phyloP scores from a whole-genome alignment of 768 basidiomycete genomes.

The Leucosporidium creatinivorum region DNA sequence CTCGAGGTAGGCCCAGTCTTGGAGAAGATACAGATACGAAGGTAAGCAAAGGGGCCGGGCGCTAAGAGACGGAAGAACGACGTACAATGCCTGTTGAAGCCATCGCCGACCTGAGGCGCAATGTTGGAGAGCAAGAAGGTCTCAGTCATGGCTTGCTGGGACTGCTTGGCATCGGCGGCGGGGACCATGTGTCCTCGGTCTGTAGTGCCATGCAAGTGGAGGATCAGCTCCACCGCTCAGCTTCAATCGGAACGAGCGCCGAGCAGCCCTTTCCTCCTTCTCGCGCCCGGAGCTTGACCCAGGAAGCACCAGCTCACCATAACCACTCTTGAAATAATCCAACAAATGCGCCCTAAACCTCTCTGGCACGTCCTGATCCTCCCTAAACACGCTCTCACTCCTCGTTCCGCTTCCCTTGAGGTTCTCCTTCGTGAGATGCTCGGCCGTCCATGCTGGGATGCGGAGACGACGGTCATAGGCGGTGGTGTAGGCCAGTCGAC shows the following conservation, averaged over 20 bases:
- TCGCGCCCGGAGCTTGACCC: background rate
- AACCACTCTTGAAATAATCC: constrained; percentile 24
- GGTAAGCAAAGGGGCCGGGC: background rate
- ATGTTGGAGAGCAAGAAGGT: constrained; percentile 93
- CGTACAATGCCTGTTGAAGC: constrained; percentile 94
- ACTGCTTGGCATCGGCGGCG: constrained; percentile 82
- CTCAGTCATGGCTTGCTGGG: constrained; percentile 87
- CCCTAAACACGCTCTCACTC: constrained; percentile 66
- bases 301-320: constrained; percentile 6
- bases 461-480: constrained; percentile 83
- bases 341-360: constrained; percentile 27
- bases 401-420: constrained; percentile 60
- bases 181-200: constrained; percentile 90
- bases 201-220: too few relatives aligned
- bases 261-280: background rate
- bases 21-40: background rate
- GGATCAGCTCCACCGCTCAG: too few relatives aligned
- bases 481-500: constrained; percentile 23
- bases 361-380: constrained; percentile 70
- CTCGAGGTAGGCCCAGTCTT: constrained; percentile 31
- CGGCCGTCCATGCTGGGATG: constrained; percentile 95
- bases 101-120: constrained; percentile 94
- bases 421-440: constrained; percentile 77
- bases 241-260: background rate
- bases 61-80: constrained; percentile 13